Base-by-base conservation (phyloP, 106 monocot genomes). In the Dendrobium officinale region DNA sequence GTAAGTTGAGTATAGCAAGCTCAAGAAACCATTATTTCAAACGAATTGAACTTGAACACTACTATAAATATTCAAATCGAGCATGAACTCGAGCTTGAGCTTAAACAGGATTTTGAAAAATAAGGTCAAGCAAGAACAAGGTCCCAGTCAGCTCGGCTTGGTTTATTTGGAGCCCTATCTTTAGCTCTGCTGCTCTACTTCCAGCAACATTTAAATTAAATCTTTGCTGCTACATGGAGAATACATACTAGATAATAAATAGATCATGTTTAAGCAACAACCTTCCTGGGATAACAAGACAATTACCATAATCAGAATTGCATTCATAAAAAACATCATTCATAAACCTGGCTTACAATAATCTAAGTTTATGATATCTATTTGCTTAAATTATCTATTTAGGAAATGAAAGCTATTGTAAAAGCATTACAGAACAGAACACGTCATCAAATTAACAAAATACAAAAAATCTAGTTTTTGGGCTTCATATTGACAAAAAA, bases 161-260 rank as follows among this genome's bases (percentile, higher is more conserved):
- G 45, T 45, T 45, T 45, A 45, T 45, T 45, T 19, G 19, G 0
- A 56, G 55, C 55, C 15, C 37, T 37, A 37, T 37, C 37, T 61
- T 61, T n/a, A 68, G 9, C 9, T 31, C 26, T 68, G 26, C 68
- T 68, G 26, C 11, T 68, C 68, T 10, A 7, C 68, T 29, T 68
- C 26, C 68, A 33, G 31, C 31, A 26, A 68, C 9, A 29, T 68
- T 22, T n/a, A 61, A 61, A 61, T n/a, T n/a, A 61, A n/a, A 22
- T 61, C 61, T 3, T 13, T 61, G 22, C 61, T 61, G 61, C 8
- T n/a, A 61, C 19, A 61, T n/a, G 22, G 61, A 61, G 6, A 61
- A 61, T n/a, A 22, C n/a, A n/a, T 61, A 61, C 61, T 68, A 68
- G 31, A 68, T 26, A 68, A 68, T 29, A 68, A 68, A 68, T 13